Evolutionary conservation across 23 red algal species (phyloP), one percentile per base, ranked within the genome.

Genomic region (Pyropia haitanensis): DNA sequence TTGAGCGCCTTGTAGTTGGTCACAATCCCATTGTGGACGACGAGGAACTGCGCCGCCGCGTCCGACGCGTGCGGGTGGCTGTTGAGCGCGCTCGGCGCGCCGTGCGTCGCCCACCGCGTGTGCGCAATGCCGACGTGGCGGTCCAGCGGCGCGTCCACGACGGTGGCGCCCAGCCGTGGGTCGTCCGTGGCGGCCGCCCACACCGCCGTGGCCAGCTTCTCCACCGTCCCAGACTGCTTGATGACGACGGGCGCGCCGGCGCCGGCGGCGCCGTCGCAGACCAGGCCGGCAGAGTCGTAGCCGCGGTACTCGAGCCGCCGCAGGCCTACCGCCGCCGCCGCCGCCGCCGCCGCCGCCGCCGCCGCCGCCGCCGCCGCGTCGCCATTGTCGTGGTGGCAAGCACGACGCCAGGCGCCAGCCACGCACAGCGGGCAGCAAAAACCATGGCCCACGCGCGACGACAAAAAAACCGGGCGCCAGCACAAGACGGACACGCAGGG

Each of bases 1-100:
- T 82, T 80, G 49, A 95, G 61, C 18, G 82, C 74, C 52, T 79
- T 76, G 62, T 77, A 88, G 55, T 97, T 97, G 25, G 93, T 97
- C 67, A 97, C 86, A 33, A 97, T 97, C 27, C 93, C 93, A 65
- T 97, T 97, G 66, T 97, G 93, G 8, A 97, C 93, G 13, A 97
- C 93, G 7, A 97, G 70, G 58, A 97, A 97, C 55, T 97, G 75
- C 0, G 63, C 63, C 19, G 32, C 67, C n/a, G 93, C 27, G 23
- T 77, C 84, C 27, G 85, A 90, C 2, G 59, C 54, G 62, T 97
- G 93, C 18, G 93, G 93, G 52, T 97, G 93, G 51, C 79, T 80
- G 58, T 97, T 97, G 57, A 51, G 46, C 0, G 87, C 64, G 46
- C 21, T 67, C 18, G 85, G 85, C 23, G 85, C 85, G 54, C 93